Base-by-base conservation (phyloP, 257 asterid species). In the Nicotiana tomentosiformis region DNA sequence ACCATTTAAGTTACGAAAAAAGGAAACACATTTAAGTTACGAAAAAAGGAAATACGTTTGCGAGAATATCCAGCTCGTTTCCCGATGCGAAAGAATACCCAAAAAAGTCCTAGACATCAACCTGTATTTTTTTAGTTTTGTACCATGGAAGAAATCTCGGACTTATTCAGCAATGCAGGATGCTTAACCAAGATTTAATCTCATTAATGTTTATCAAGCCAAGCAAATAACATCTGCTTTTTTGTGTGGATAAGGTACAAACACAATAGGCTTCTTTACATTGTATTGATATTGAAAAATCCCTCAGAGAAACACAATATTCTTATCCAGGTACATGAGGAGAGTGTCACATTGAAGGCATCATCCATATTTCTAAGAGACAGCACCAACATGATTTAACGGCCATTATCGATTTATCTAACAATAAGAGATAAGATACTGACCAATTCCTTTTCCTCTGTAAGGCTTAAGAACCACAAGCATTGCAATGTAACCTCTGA, bases 401-500 rank as follows among this genome's bases (percentile, higher is more conserved):
- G 80, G 17, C 29, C 62, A 51, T 23, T 26, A 51, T 15, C 62
- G 4, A 74, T 49, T 23, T 23, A 46, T 51, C 80, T 23, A 78
- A 20, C 30, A 51, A 77, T 43, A 18, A 57, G 5, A 5, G 76
- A 81, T 51, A n/a, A 33, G 43, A 16, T 10, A 84, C 89, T 57
- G 58, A 94, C 98, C 98, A 35, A 95, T 95, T 85, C 99, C 97
- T 87, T 89, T 88, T 84, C 98, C 97, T 82, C 99, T 85, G 87
- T 93, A 93, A 66, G 97, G 88, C 60, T 88, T 93, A 86, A 94
- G 93, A 66, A 95, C 99, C 10, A 95, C 98, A 9, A 95, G 97
- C 99, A 95, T 95, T 33, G 98, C 99, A 70, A 95, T 94, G 90
- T 95, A 95, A 65, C 99, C 99, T 83, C 98, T 89, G 83, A 89